phyloP scores from a whole-genome alignment of 1,284 basidiomycete genomes.

The Tylopilus orsonianus region DNA sequence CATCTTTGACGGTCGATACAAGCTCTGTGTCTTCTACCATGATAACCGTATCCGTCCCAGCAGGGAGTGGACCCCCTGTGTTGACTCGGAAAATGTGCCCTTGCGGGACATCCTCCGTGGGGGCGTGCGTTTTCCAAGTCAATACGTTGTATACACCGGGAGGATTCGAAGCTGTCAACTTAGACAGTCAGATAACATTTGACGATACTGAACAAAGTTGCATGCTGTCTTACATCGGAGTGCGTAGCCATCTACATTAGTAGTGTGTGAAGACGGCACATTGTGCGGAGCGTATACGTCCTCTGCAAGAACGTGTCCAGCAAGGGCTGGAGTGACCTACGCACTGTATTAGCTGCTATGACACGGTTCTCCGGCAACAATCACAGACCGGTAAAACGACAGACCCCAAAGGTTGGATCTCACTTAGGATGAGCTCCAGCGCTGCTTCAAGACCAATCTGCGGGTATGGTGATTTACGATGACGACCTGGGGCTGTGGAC shows the following conservation, averaged over 20 bases:
- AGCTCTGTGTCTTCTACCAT: constrained; percentile 92
- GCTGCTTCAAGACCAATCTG: constrained; percentile 69
- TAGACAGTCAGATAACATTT: constrained; percentile 5
- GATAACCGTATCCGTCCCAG: constrained; percentile 75
- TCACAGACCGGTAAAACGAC: constrained; percentile 40
- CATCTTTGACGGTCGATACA: constrained; percentile 44
- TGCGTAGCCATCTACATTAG: constrained; percentile 89
- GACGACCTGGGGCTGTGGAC: constrained; percentile 57
- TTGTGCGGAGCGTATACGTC: constrained; percentile 66
- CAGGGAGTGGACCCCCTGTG: constrained; percentile 75
- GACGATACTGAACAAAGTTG: neutral
- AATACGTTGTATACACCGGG: constrained; percentile 73
- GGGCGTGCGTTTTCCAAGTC: constrained; percentile 52
- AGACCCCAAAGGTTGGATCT: constrained; percentile 46
- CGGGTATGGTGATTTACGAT: constrained; percentile 76
- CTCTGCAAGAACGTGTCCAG: constrained; percentile 74
- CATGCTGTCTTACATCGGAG: constrained; percentile 52
- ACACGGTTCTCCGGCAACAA: neutral
- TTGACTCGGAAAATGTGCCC: constrained; percentile 74
- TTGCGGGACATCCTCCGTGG: constrained; percentile 43
- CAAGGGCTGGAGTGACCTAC: constrained; percentile 56
- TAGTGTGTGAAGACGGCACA: constrained; percentile 64
- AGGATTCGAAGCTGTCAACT: constrained; percentile 49
- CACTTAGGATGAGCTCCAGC: constrained; percentile 51
- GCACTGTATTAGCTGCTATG: neutral